Evolutionary conservation across 352 stramenopile species (phyloP), one percentile per base, ranked within the genome.

Genomic region (Pythium periplocum): DNA sequence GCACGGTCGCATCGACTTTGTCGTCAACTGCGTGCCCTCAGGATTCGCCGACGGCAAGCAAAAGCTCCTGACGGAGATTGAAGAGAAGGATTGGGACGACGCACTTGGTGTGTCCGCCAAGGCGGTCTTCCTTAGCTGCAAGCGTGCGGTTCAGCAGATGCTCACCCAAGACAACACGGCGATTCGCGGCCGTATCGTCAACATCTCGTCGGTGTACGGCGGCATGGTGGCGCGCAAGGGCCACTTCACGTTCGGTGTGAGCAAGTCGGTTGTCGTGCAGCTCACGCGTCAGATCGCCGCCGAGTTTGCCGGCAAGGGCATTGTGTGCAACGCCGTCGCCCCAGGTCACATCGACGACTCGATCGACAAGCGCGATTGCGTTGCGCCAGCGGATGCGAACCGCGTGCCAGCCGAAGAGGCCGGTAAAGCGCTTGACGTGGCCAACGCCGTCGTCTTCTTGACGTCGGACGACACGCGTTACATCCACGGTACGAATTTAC

Each of bases 391-490:
- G 10, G 52, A 58, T 3, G 71, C 51, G 33, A 77, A 84, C 55
- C 72, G 77, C 37, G 80, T 84, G 48, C 72, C 74, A 12, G 75
- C 72, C 1, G 75, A 87, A 45, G 62, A 65, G 34, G 62, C 72
- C 1, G 77, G 74, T 10, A 84, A 87, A 47, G 78, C 68, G 8
- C 67, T 83, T 48, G 78, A 86, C 37, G 78, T 86, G 30, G 76
- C 78, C 17, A 86, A 87, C 45, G 74, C 76, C 0, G 78, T 89
- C n/a, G 64, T 81, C 9, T 87, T 87, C 48, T 55, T 89, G 8
- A 69, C 80, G 5, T 86, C 74, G 36, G 74, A 85, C 51, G 72
- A 86, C 33, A 77, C 75, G 33, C 68, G 72, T 35, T 87, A 86
- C 53, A 68, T 87, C 10, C 72, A 89, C 59, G 76, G 72, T 32